These are phyloP conservation scores for Lentinula sp. DNA, from an alignment of 768 basidiomycete genomes.

Conservation along the genomic window DNA sequence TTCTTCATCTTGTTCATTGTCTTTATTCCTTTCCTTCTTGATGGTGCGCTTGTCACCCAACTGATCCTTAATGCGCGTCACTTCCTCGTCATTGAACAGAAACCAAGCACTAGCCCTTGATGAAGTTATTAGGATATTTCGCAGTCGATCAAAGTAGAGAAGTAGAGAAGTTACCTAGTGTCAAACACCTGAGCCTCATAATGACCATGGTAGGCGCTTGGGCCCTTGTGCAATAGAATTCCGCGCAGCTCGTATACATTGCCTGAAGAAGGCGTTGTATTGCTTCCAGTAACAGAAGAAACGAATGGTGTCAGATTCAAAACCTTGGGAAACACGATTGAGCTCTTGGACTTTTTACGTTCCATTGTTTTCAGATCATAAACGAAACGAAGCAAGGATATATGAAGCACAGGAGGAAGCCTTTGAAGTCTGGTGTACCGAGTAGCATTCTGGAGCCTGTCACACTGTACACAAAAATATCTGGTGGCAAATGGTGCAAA, in stretches of 20 bases:
- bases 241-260: conserved; percentile 79
- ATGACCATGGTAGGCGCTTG: conserved; percentile 89
- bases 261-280: conserved; percentile 7
- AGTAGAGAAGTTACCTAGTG: conserved; percentile 39
- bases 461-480: conserved; percentile 77
- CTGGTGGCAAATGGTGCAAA: conserved; percentile 28
- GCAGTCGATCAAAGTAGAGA: background rate
- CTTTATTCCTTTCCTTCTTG: conserved; percentile 20
- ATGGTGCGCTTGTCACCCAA: conserved; percentile 40
- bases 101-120: conserved; percentile 70
- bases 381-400: conserved; percentile 90
- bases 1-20: conserved; percentile 16
- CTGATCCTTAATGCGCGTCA: conserved; percentile 50
- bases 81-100: conserved; percentile 87
- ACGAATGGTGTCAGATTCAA: conserved; percentile 73
- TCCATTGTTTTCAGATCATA: conserved; percentile 75
- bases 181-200: conserved; percentile 86
- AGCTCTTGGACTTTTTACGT: conserved; percentile 83
- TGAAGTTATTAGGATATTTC: background rate
- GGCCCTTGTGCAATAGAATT: conserved; percentile 82
- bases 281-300: conserved; percentile 19
- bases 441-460: conserved; percentile 68
- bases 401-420: conserved; percentile 85
- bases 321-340: conserved; percentile 67
- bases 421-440: conserved; percentile 65